Conservation (phyloP, 805 yeast species). For the Ogataea siamensis region DNA sequence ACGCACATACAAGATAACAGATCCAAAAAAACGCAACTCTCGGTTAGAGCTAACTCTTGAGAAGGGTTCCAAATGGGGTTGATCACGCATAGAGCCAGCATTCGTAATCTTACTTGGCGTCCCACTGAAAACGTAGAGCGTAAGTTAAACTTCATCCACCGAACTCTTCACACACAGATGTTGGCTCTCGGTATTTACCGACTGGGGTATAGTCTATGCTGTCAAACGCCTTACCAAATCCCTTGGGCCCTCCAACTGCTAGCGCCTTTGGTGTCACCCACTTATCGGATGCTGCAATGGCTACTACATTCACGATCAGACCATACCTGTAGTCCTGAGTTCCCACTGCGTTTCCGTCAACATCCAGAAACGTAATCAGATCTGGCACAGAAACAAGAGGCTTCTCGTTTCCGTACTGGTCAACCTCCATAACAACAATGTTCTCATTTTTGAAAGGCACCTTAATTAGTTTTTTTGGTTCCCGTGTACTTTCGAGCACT, state of each 20-base stretch:
- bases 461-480: conserved; percentile 14
- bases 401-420: conserved; percentile 21
- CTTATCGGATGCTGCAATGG: conserved; percentile 35
- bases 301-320: conserved; percentile 39
- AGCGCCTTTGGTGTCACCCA: conserved; percentile 38
- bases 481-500: conserved; percentile 19
- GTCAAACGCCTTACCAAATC: conserved; percentile 30
- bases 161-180: conserved; percentile 15
- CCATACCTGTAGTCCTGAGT: conserved; percentile 46
- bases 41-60: too few species aligned
- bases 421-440: conserved; percentile 33
- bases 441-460: conserved; percentile 49
- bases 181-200: conserved; percentile 31
- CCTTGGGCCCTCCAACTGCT: conserved; percentile 41
- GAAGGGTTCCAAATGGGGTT: too few species aligned
- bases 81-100: too few species aligned
- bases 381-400: conserved; percentile 42
- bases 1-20: too few species aligned
- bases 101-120: too few species aligned
- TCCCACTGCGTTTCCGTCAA: conserved; percentile 45
- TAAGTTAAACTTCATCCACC: too few species aligned
- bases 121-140: too few species aligned
- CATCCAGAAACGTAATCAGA: conserved; percentile 38
- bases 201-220: conserved; percentile 38
- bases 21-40: too few species aligned